Evolutionary conservation across 1,139 yeast species (phyloP), one percentile per base, ranked within the genome.

Genomic region (Geotrichum europaeum): DNA sequence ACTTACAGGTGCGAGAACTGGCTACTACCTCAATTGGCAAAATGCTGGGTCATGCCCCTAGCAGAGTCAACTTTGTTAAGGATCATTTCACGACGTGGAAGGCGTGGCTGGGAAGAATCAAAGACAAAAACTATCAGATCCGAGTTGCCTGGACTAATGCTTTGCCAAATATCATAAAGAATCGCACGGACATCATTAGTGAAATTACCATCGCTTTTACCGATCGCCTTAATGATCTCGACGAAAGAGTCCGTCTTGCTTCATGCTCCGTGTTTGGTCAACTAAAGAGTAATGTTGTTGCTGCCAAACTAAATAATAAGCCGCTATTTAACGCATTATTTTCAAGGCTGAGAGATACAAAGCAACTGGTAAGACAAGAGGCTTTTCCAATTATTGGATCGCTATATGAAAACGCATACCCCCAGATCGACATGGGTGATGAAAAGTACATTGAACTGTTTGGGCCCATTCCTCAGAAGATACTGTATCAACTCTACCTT

Each of bases 1-100:
- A 86, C 65, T 83, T 82, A 30, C 73, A 78, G 22, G 78, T 88
- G 32, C 80, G 97, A 64, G 72, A 78, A 0, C 72, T 87, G 61
- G 92, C 96, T 0, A 88, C 96, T 0, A 82, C 81, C 56, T 83
- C 95, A 0, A 80, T 92, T 6, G 95, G 96, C 0, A 75, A 79
- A 53, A 84, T 92, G 73, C 73, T 90, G 1, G 81, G 85, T 0
- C 72, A 78, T 12, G 74, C 75, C 28, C 76, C 79, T 13, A 72
- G 84, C 1, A 79, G 80, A 34, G 74, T 84, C 10, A 85, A 84
- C 68, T 88, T 91, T 70, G 79, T 82, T 18, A 75, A 81, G 0
- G 78, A 80, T 0, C 91, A 87, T 66, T 79, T 78, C 45, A 81
- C 82, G 20, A 82, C 88, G 0, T 91, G 88, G 83, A 73, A 75